Evolutionary conservation across 1,139 yeast genomes (phyloP), one percentile per base, ranked within the genome.

Genomic region (Saccharomyces hybrid): DNA sequence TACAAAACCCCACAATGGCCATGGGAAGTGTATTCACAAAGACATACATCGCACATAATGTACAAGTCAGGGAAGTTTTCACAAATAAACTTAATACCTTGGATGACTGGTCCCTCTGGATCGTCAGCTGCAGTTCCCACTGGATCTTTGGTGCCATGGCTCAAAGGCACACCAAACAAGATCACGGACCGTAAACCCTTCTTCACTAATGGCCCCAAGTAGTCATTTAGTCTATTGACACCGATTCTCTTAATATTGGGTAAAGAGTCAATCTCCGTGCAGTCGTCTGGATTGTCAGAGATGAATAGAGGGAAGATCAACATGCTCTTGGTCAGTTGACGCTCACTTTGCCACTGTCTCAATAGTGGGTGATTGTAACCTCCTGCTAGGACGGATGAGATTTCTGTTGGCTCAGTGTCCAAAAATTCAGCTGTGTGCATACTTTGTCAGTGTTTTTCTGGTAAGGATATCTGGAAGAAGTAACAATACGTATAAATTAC

Each of bases 1-100:
- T 84, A 78, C 52, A 93, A 76, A 23, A 89, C 80, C 47, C 99
- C 99, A 75, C 99, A 93, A 70, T 93, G 99, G 7, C 99, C 99
- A 67, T 95, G 98, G 54, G 85, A 80, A 6, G 99, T 93, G 72
- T 90, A 93, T 73, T 93, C 99, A 75, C 99, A 93, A 56, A 93
- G 75, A 72, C 99, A 93, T 28, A 93, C 98, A 68, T 93, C 99
- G 68, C 97, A 88, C 79, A 91, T 82, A 60, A 93, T 82, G 70
- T 84, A 93, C 58, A 93, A 78, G 47, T 82, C 86, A 3, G 99
- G 98, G 73, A 87, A 90, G 42, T 79, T 74, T 50, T 72, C 62
- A 57, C 78, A 78, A 57, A 93, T 78, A 2, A 80, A 77, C 66
- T 83, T 85, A 64, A 88, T 84, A 29, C 93, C 86, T 58, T 71